Evolutionary conservation across 139 green algal species (phyloP).

Genomic region (Coelastrella sp.): DNA sequence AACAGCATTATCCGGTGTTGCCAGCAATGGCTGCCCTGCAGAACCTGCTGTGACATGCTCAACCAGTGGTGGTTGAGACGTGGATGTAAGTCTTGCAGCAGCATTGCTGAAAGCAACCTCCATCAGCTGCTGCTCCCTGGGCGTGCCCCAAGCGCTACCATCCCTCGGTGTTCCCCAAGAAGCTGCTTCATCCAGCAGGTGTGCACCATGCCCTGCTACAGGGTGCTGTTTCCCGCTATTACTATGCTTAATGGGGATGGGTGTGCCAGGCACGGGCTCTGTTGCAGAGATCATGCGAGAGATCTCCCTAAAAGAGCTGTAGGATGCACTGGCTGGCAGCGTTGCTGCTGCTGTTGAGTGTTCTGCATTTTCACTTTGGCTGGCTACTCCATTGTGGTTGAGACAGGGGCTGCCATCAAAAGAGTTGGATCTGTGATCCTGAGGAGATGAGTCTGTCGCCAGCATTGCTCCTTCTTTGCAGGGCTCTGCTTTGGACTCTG

Average conservation of each 20-base stretch:
- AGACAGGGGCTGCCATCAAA: too few species aligned
- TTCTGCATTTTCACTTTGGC: neutral
- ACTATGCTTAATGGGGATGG: neutral
- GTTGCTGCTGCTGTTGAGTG: neutral
- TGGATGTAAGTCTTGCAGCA: neutral
- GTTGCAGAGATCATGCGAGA: conserved; percentile 20
- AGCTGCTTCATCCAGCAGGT: conserved; percentile 17
- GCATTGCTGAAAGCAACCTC: neutral
- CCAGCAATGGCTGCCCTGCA: too few species aligned
- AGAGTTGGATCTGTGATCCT: too few species aligned
- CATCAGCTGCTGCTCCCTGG: neutral
- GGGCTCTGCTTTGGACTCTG: neutral
- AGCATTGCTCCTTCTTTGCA: too few species aligned
- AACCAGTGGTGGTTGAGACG: too few species aligned
- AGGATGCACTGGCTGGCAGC: neutral
- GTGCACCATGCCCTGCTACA: neutral
- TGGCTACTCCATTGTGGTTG: neutral
- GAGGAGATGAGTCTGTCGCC: too few species aligned
- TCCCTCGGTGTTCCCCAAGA: conserved; percentile 34
- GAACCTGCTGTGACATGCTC: neutral
- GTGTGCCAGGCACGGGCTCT: neutral
- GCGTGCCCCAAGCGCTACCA: conserved; percentile 27
- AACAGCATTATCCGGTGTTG: too few species aligned
- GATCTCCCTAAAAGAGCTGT: conserved; percentile 38
- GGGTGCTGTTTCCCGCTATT: neutral